Percentiles rank a stretch among this genome's conserved stretches.
phyloP scores from a whole-genome alignment of 192 early-diverging fungal species.

The Gaertneriomyces semiglobifer region DNA sequence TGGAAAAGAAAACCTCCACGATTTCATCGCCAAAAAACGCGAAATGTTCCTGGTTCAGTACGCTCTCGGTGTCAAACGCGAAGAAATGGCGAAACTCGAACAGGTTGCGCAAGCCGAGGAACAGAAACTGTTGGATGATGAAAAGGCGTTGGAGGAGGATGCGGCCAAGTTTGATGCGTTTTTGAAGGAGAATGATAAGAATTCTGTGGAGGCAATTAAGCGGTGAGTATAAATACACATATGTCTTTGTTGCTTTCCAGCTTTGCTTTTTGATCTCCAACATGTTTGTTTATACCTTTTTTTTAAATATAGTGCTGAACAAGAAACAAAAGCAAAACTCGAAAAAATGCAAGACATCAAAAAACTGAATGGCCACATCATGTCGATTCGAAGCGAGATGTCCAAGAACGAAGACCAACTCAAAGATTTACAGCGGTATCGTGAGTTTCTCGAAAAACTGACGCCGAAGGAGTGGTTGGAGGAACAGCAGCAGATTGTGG shows the following conservation, averaged over 20 bases:
- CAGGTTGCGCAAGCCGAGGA: slow-evolving; percentile 59
- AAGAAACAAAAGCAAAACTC: slow-evolving; percentile 60
- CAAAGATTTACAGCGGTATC: slow-evolving; percentile 55
- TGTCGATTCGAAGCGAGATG: slow-evolving; percentile 57
- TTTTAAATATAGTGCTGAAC: slow-evolving; percentile 44
- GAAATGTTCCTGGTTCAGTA: slow-evolving; percentile 63
- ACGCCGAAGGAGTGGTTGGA: slow-evolving; percentile 55
- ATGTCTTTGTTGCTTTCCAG: not conserved
- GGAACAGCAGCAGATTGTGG: slow-evolving; percentile 12
- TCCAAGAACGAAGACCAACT: slow-evolving; percentile 62
- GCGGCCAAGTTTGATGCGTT: slow-evolving; percentile 61
- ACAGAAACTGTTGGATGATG: slow-evolving; percentile 59
- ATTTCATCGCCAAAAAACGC: slow-evolving; percentile 58
- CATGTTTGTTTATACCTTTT: not conserved
- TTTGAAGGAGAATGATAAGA: slow-evolving; percentile 60
- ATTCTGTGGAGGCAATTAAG: slow-evolving; percentile 61
- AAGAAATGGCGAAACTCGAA: slow-evolving; percentile 59
- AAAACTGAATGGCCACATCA: slow-evolving; percentile 56
- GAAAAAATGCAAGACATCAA: slow-evolving; percentile 63
- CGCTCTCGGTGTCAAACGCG: slow-evolving; percentile 55
- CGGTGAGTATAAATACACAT: slow-evolving; percentile 18
- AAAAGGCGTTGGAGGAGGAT: slow-evolving; percentile 59
- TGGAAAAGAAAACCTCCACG: slow-evolving; percentile 56
- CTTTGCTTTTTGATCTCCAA: not conserved
- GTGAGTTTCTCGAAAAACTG: slow-evolving; percentile 56